Conservation (phyloP, 2,329 filamentous ascomycete species). For the Ascochyta lentis region DNA sequence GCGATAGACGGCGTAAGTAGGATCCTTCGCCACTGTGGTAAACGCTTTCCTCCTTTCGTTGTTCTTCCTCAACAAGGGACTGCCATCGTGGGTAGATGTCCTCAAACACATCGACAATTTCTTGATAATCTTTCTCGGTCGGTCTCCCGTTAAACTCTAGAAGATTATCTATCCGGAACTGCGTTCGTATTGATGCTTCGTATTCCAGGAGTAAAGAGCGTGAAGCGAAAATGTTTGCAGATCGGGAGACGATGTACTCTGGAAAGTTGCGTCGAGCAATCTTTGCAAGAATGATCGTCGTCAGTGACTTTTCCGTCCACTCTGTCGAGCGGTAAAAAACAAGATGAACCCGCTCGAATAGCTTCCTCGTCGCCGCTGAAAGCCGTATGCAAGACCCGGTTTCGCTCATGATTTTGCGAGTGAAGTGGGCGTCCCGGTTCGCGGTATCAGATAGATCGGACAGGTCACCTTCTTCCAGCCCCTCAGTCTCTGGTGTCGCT, state of each 20-base stretch:
- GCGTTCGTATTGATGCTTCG: slow-evolving; percentile 81
- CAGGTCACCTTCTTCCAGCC: slow-evolving; percentile 29
- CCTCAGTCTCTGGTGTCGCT: slow-evolving; percentile 48
- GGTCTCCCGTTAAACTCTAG: slow-evolving; percentile 80
- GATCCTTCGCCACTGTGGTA: slow-evolving; percentile 86
- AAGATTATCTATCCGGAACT: slow-evolving; percentile 80
- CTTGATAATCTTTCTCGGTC: slow-evolving; percentile 68
- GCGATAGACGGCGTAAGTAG: slow-evolving; percentile 87
- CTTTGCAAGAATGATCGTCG: slow-evolving; percentile 90
- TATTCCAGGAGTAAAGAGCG: slow-evolving; percentile 82
- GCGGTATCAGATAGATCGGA: slow-evolving; percentile 54
- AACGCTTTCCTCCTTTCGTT: slow-evolving; percentile 74
- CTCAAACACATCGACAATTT: slow-evolving; percentile 75
- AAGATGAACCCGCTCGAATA: slow-evolving; percentile 93
- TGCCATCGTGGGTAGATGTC: slow-evolving; percentile 83
- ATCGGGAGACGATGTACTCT: slow-evolving; percentile 86
- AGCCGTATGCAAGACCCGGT: slow-evolving; percentile 87
- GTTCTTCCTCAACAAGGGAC: slow-evolving; percentile 73
- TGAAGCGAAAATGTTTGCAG: slow-evolving; percentile 84
- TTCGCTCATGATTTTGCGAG: slow-evolving; percentile 76
- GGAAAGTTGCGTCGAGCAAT: slow-evolving; percentile 89
- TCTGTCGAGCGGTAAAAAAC: slow-evolving; percentile 96
- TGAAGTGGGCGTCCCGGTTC: slow-evolving; percentile 76
- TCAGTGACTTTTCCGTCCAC: slow-evolving; percentile 97
- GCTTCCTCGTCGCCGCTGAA: slow-evolving; percentile 71